Percentiles rank a stretch among this genome's conserved stretches.
Conservation (phyloP, 257 asterid species). For the Leptodermis oblonga region DNA sequence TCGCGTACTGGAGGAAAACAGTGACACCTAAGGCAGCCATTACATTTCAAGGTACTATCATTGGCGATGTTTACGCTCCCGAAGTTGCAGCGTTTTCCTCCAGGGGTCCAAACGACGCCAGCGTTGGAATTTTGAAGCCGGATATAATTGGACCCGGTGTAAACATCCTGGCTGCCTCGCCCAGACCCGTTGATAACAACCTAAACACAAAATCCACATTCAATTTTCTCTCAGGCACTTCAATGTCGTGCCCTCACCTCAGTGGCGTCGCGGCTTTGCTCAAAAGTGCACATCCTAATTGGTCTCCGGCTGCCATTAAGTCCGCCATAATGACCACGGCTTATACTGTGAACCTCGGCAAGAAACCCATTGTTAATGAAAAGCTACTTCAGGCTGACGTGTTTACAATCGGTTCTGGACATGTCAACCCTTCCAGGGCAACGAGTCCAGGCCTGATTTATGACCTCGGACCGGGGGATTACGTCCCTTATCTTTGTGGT, state of each 20-base stretch:
- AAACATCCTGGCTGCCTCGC: conserved; percentile 13
- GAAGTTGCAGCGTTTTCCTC: not conserved
- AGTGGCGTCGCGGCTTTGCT: conserved; percentile 9
- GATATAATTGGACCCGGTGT: conserved; percentile 17
- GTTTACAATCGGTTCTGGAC: not conserved
- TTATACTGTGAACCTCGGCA: not conserved
- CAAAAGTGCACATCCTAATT: conserved; percentile 7
- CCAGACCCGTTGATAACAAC: not conserved
- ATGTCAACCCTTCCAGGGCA: conserved; percentile 4
- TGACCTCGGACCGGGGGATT: not conserved
- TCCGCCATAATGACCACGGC: conserved; percentile 2
- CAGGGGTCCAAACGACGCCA: not conserved
- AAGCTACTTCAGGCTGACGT: not conserved
- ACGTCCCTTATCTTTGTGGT: not conserved
- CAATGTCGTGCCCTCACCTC: conserved; percentile 10
- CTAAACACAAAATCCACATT: not conserved
- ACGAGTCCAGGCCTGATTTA: conserved; percentile 1
- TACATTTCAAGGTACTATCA: conserved; percentile 1
- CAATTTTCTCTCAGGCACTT: conserved; percentile 5
- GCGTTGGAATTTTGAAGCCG: conserved; percentile 12
- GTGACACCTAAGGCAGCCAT: not conserved
- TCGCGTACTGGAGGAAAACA: not conserved
- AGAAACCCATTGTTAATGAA: not conserved
- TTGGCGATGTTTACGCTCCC: conserved; percentile 11
- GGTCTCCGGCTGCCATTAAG: conserved; percentile 12